Conservation (phyloP, 192 early-diverging fungal species). For the Gaertneriomyces semiglobifer region DNA sequence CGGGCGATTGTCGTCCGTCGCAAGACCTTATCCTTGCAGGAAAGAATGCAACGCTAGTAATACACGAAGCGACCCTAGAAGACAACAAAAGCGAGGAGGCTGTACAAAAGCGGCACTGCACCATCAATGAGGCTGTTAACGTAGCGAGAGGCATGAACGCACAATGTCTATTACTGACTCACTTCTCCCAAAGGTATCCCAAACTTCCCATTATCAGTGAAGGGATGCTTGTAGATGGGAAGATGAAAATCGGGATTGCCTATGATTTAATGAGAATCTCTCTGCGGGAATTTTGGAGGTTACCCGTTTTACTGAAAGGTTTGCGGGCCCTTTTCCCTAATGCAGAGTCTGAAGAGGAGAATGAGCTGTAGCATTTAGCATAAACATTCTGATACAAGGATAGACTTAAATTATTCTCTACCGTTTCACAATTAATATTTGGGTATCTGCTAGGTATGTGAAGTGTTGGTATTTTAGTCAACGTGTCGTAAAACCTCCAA, state of each 20-base stretch:
- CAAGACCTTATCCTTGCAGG: slow-evolving; percentile 68
- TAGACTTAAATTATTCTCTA: no score
- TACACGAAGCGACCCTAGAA: slow-evolving; percentile 88
- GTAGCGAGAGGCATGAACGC: slow-evolving; percentile 86
- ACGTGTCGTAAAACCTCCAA: no score
- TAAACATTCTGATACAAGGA: no score
- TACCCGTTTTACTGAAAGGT: slow-evolving; percentile 53
- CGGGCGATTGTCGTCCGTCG: slow-evolving; percentile 92
- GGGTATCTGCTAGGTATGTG: no score
- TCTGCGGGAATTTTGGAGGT: slow-evolving; percentile 45
- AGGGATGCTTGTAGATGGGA: slow-evolving; percentile 25
- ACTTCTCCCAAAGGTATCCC: slow-evolving; percentile 95
- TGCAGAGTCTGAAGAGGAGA: slow-evolving; percentile 42
- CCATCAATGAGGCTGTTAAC: slow-evolving; percentile 80
- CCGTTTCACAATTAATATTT: no score
- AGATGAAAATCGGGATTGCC: slow-evolving; percentile 58
- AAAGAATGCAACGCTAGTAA: slow-evolving; percentile 57
- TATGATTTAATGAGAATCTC: slow-evolving; percentile 70
- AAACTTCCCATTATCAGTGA: slow-evolving; percentile 65
- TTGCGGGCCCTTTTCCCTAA: slow-evolving; percentile 52
- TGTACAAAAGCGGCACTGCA: slow-evolving; percentile 80
- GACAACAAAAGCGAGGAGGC: slow-evolving; percentile 63
- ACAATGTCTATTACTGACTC: slow-evolving; percentile 79
- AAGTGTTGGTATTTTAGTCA: no score
- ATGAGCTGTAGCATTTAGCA: not conserved